Evolutionary conservation across 108 stramenopile species (phyloP), one percentile per base, ranked within the genome.

Genomic region (Skeletonema menzelii): DNA sequence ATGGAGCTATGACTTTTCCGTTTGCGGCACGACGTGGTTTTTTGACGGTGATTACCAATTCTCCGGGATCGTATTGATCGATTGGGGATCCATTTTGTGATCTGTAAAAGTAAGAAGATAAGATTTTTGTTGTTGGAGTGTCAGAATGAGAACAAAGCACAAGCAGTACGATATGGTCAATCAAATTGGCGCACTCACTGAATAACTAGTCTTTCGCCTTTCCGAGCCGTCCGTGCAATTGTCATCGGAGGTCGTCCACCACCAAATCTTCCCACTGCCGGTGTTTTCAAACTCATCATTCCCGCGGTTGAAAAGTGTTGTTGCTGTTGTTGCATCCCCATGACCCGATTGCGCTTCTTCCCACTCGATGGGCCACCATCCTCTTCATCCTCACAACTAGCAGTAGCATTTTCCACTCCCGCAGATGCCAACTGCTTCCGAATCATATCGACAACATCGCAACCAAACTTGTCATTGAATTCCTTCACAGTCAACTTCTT

Each of bases 1-100:
- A 82, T 28, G 67, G 69, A 20, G 35, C 70, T 4, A 67, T 63
- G 6, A 59, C 62, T 15, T 62, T 56, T 55, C 55, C 58, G 20
- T 49, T 42, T 46, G 17, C 63, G 26, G 82, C 67, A 11, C 79
- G 82, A 12, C 79, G 71, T 59, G 86, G 86, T 67, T 93, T 93
- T 63, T 85, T 80, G 4, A 90, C 88, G 10, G 92, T 93, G 1
- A 88, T 81, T n/a, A 93, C 73, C 28, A 93, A 49, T 11, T 85
- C 75, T 11, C 88, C 91, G 8, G 78, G 77, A 47, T 91, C 91
- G 30, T 59, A 68, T 31, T 73, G 71, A 56, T 88, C 84, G 11
- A 91, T 57, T 4, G 91, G 91, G 19, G 90, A 91, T 71, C 88
- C 88, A 63, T 91, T 88, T 30, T 63, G 59, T 12, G 90, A 91